phyloP scores from a whole-genome alignment of 2,329 filamentous ascomycete species.

The Chrysosporium keratinophilum region DNA sequence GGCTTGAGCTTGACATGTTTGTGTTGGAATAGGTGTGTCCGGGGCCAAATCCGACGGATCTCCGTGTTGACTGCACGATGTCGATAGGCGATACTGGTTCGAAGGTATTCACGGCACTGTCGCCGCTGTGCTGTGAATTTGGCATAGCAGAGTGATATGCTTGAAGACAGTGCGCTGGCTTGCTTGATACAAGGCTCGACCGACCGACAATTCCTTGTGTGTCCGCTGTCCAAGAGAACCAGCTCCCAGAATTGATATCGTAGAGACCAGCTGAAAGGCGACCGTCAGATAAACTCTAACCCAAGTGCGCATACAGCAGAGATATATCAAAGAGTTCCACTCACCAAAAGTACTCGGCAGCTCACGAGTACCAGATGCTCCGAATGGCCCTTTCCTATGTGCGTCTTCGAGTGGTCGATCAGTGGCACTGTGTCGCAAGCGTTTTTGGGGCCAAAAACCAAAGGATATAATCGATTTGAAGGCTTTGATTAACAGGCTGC shows the following conservation, averaged over 20 bases:
- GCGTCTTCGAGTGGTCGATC: neutral
- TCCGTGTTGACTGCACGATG: constrained; percentile 27
- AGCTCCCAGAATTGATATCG: neutral
- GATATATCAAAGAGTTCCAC: neutral
- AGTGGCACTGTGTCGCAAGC: neutral
- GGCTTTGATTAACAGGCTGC: neutral
- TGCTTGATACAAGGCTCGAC: neutral
- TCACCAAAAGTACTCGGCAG: neutral
- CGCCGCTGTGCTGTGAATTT: constrained; percentile 13
- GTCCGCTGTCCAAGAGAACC: constrained; percentile 6
- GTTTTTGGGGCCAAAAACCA: neutral
- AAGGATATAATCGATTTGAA: neutral
- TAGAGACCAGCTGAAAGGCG: too few relatives aligned
- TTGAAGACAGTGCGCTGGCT: neutral
- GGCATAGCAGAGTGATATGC: constrained; percentile 12
- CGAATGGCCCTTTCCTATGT: neutral
- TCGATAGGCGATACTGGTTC: constrained; percentile 21
- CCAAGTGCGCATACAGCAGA: too few relatives aligned
- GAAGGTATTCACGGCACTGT: constrained; percentile 15
- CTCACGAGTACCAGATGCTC: neutral
- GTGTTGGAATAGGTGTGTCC: constrained; percentile 19
- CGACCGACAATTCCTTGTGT: neutral
- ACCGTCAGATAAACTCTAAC: too few relatives aligned
- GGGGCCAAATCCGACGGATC: constrained; percentile 23
- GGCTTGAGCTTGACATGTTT: constrained; percentile 31